Conservation (phyloP, 1,284 basidiomycete species). For the Serendipita sp. region DNA sequence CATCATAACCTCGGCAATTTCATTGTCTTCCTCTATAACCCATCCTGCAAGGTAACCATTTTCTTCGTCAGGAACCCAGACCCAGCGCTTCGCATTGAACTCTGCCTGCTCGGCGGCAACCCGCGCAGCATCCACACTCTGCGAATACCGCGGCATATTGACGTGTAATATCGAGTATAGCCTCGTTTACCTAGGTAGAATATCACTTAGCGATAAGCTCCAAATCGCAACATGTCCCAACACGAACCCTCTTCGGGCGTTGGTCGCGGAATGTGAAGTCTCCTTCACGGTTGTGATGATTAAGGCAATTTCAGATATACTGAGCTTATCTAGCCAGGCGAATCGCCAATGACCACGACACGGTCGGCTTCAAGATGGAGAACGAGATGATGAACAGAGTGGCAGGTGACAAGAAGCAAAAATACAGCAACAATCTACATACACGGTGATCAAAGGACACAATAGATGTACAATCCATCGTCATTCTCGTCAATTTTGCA, state of each 20-base stretch:
- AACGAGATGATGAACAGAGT: no score
- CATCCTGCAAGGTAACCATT: constrained; percentile 85
- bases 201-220: no score
- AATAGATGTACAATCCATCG: no score
- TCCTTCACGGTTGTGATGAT: not conserved
- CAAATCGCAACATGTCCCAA: not conserved
- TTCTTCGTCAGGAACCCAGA: constrained; percentile 83
- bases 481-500: no score
- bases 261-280: not conserved
- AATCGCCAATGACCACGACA: no score
- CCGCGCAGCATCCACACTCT: constrained; percentile 55
- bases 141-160: constrained; percentile 33
- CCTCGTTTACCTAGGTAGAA: no score
- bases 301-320: no score
- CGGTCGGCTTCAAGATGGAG: no score
- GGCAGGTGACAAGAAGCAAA: not conserved
- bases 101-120: constrained; percentile 83
- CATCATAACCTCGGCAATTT: constrained; percentile 65
- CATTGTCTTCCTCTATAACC: constrained; percentile 74
- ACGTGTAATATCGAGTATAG: not conserved
- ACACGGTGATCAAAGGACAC: no score
- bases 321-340: no score
- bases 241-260: not conserved
- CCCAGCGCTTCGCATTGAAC: constrained; percentile 95
- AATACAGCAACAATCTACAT: not conserved